Evolutionary conservation across 768 basidiomycete species (phyloP).

Genomic region (Trametes sanguinea): DNA sequence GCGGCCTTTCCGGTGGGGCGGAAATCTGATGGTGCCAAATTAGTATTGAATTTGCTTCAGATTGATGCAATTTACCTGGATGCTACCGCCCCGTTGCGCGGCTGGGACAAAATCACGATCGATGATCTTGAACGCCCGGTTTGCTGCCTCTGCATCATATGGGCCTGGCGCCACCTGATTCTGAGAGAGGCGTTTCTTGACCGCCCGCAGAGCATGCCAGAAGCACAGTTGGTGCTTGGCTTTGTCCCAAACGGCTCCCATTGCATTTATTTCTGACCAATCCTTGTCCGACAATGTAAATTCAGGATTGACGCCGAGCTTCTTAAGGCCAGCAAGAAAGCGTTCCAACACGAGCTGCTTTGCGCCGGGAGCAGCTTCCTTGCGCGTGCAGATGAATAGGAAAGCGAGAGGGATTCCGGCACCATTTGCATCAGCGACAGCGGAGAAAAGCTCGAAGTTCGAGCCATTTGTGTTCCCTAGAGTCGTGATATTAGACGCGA

Average conservation of each 20-base stretch:
- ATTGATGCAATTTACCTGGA: neutral
- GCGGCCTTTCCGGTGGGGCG: neutral
- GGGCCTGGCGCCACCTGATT: neutral
- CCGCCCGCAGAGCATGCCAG: constrained; percentile 37
- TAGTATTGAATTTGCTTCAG: neutral
- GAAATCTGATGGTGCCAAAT: neutral
- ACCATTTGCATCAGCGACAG: constrained; percentile 37
- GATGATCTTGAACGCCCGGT: neutral
- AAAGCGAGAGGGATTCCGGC: constrained; percentile 37
- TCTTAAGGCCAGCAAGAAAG: constrained; percentile 30
- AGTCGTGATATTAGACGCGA: too few species aligned
- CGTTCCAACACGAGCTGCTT: constrained; percentile 33
- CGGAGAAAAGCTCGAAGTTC: constrained; percentile 36
- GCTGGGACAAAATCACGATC: neutral
- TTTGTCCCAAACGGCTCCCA: constrained; percentile 26
- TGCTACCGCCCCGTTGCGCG: neutral
- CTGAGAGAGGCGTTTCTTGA: constrained; percentile 30
- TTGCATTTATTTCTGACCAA: constrained; percentile 38
- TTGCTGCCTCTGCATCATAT: neutral
- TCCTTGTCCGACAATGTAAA: constrained; percentile 39
- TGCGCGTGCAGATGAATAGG: constrained; percentile 25
- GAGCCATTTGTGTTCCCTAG: constrained; percentile 38
- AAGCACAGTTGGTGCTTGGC: constrained; percentile 43
- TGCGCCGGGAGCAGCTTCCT: constrained; percentile 23
- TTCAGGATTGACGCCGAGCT: constrained; percentile 28